These are phyloP conservation scores for Coemansia sp. DNA, from an alignment of 192 early-diverging fungal genomes.

Conservation along the genomic window DNA sequence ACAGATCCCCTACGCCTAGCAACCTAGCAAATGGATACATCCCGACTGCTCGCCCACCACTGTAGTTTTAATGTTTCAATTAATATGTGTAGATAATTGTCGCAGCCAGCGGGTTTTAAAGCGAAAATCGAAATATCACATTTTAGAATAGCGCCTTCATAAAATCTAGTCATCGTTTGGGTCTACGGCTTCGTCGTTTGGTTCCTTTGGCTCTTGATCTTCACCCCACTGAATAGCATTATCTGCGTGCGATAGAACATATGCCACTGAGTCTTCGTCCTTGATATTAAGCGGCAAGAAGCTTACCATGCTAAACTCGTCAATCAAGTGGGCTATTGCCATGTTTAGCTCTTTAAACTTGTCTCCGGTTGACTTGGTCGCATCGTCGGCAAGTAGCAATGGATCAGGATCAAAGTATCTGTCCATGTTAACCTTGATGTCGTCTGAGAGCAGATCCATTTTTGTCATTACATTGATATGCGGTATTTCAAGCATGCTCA, in stretches of 20 bases:
- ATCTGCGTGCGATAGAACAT: constrained; percentile 85
- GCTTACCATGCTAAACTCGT: constrained; percentile 96
- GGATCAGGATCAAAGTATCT: constrained; percentile 93
- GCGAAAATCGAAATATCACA: not conserved
- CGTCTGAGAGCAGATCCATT: constrained; percentile 82
- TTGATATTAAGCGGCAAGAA: constrained; percentile 91
- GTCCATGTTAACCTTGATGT: constrained; percentile 61
- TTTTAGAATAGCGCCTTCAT: no score
- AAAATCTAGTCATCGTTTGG: constrained; percentile 18
- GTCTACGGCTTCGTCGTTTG: constrained; percentile 26
- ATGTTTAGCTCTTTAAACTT: constrained; percentile 84
- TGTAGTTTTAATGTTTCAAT: constrained; percentile 7
- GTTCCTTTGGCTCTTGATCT: constrained; percentile 93
- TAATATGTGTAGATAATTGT: not conserved
- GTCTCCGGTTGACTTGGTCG: constrained; percentile 65
- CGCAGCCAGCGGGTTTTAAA: not conserved
- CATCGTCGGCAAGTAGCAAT: constrained; percentile 78
- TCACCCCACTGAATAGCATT: constrained; percentile 97
- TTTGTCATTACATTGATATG: constrained; percentile 98
- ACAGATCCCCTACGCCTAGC: constrained; percentile 24
- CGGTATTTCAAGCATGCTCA: constrained; percentile 96
- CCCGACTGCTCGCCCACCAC: constrained; percentile 30
- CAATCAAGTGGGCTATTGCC: constrained; percentile 88
- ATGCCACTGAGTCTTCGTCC: constrained; percentile 90
- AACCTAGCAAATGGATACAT: not conserved